Evolutionary conservation across 306 rosid genomes (phyloP), one percentile per base, ranked within the genome.

Genomic region (Dicorynia guianensis): DNA sequence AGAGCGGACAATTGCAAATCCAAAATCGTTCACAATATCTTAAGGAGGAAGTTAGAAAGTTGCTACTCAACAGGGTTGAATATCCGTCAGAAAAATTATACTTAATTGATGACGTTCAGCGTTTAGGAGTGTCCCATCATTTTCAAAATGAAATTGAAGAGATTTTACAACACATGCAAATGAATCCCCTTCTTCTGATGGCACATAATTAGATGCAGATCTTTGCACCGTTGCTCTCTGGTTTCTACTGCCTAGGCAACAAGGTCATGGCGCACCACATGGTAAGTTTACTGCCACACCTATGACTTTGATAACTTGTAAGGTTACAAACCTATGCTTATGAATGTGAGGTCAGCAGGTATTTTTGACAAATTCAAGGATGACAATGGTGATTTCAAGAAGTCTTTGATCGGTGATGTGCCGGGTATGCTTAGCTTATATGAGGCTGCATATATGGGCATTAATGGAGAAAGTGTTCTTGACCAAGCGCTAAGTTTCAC

Each of bases 91-190:
- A 48, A 0, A 62, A 42, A 1, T 12, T 80, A n/a, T 34, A 59
- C 38, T 48, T 74, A 5, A 58, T 84, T 9, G 83, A 84, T 20
- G 35, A 63, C 38, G 66, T 80, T 46, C 90, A 80, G 5, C 83
- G 82, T 5, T 67, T 83, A 8, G 85, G 83, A 2, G 33, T 80
- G 12, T 52, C 81, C n/a, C 58, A 77, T n/a, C 76, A 85, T 67
- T 78, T 85, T 15, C 72, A 80, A 38, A 34, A 0, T 5, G 85
- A 84, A 11, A 73, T 81, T 39, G 57, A 58, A 30, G 13, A 52
- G 11, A 15, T 72, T 7, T 50, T 84, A 17, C 33, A 57, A 13
- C 39, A 57, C 25, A 30, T 80, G 9, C 39, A 77, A 13, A 14
- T 11, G 9, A 44, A 34, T 3, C 13, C 54, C 54, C 17, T 14